Base-by-base conservation (phyloP, 345 rosid species). In the Citrus hindsii region DNA sequence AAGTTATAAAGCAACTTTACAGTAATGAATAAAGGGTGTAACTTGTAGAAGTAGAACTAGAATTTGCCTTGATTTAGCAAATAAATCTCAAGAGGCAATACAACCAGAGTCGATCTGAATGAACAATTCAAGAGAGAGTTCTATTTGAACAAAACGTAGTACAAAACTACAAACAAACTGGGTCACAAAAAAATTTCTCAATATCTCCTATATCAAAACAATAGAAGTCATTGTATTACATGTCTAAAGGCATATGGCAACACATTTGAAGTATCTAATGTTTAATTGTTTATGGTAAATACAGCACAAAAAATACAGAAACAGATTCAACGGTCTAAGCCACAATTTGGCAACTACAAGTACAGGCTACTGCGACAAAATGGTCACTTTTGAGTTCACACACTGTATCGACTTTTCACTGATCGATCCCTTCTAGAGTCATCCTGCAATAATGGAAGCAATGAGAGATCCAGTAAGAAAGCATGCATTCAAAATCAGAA, bases 371-470 rank as follows among this genome's bases (percentile, higher is more conserved):
- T 55, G 35, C 73, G 21, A 53, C 71, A 48, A 46, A 68, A 69
- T 7, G 25, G 25, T 53, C 38, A 40, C 3, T 8, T 27, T 63
- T 46, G 77, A 40, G 74, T 78, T 94, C 88, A 94, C n/a, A 88
- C 92, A 71, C 42, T 86, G 81, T 92, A 94, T 69, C 98, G 91
- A 42, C 82, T 76, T 84, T 90, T 91, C 4, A 51, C 81, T 7
- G 85, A 80, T 76, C 88, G 88, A 19, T 89, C 92, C 76, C 88
- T 89, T 71, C 90, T 85, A 3, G 97, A 82, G 85, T 94, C 97
- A 74, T 92, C 98, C 98, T 94, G 93, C 84, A 79, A 78, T 22
- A 61, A 77, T 18, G 58, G 62, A 82, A 56, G 35, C 56, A 42
- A 59, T 74, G n/a, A 81, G 79, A 68, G 37, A 58, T n/a, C 4